These are phyloP conservation scores for Didymella pinodella DNA, from an alignment of 2,329 filamentous ascomycete species.

Conservation along the genomic window DNA sequence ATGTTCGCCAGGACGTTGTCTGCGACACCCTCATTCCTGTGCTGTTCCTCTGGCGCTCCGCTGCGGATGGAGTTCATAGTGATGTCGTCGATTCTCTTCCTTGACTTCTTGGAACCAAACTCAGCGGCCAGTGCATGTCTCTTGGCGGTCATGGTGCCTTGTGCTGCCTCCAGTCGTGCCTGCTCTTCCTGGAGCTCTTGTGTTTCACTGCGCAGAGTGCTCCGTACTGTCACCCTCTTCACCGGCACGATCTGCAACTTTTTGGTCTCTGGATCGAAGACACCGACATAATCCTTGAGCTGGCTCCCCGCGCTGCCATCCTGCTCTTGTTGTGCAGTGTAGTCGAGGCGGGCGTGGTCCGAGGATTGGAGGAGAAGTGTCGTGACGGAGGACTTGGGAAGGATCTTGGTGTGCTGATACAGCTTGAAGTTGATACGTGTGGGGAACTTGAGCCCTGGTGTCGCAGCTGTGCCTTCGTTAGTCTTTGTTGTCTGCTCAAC, in stretches of 20 bases:
- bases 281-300: conserved; percentile 67
- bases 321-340: conserved; percentile 61
- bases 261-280: conserved; percentile 64
- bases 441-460: conserved; percentile 55
- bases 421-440: conserved; percentile 57
- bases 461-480: conserved; percentile 43
- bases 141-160: conserved; percentile 61
- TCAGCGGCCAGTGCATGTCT: conserved; percentile 75
- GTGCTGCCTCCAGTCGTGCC: conserved; percentile 37
- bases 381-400: conserved; percentile 38
- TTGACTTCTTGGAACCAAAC: conserved; percentile 86
- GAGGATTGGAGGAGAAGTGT: conserved; percentile 68
- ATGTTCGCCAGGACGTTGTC: conserved; percentile 68
- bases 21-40: conserved; percentile 42
- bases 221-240: conserved; percentile 64
- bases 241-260: conserved; percentile 62
- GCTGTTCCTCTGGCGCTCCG: conserved; percentile 27
- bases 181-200: conserved; percentile 51
- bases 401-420: conserved; percentile 53
- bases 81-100: conserved; percentile 74
- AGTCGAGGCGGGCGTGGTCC: conserved; percentile 67
- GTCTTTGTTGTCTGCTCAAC: neutral
- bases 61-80: conserved; percentile 73
- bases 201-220: conserved; percentile 55
- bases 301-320: conserved; percentile 57